Conservation (phyloP, 2,329 filamentous ascomycete species). For the Triangularia setosa region DNA sequence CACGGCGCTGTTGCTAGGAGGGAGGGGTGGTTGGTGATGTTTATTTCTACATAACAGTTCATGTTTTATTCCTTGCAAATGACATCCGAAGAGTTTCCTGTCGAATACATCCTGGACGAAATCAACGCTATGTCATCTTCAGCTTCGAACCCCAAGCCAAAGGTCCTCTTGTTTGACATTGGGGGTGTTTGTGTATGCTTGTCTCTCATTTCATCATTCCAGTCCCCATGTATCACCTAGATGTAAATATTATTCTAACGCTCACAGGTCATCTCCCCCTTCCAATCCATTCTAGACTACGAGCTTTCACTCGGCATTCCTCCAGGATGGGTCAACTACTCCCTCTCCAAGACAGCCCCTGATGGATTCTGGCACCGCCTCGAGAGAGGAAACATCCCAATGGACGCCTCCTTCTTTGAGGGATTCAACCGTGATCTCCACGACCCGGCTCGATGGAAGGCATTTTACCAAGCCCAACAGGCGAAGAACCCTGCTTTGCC, state of each 20-base stretch:
- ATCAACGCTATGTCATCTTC: slow-evolving; percentile 38
- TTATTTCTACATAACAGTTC: neutral
- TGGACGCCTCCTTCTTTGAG: slow-evolving; percentile 71
- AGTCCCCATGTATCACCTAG: neutral
- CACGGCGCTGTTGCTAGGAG: neutral
- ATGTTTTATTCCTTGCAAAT: slow-evolving; percentile 10
- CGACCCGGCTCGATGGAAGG: slow-evolving; percentile 62
- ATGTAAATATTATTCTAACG: slow-evolving; percentile 16
- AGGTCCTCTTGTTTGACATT: slow-evolving; percentile 87
- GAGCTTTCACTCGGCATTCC: slow-evolving; percentile 74
- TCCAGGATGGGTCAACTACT: slow-evolving; percentile 85
- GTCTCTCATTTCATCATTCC: neutral
- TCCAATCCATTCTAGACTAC: slow-evolving; percentile 90
- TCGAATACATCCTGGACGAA: slow-evolving; percentile 31
- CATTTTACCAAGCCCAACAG: slow-evolving; percentile 52
- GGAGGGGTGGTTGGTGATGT: neutral
- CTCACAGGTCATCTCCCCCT: slow-evolving; percentile 77
- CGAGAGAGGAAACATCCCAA: slow-evolving; percentile 75
- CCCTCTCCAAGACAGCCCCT: slow-evolving; percentile 74
- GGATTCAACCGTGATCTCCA: slow-evolving; percentile 74
- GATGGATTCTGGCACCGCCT: slow-evolving; percentile 83
- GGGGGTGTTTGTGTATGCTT: slow-evolving; percentile 89
- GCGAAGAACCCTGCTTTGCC: slow-evolving; percentile 39
- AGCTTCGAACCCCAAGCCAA: slow-evolving; percentile 48
- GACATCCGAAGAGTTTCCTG: slow-evolving; percentile 23